Base-by-base conservation (phyloP, 192 early-diverging fungal genomes). In the Haplosporangium gracile region DNA sequence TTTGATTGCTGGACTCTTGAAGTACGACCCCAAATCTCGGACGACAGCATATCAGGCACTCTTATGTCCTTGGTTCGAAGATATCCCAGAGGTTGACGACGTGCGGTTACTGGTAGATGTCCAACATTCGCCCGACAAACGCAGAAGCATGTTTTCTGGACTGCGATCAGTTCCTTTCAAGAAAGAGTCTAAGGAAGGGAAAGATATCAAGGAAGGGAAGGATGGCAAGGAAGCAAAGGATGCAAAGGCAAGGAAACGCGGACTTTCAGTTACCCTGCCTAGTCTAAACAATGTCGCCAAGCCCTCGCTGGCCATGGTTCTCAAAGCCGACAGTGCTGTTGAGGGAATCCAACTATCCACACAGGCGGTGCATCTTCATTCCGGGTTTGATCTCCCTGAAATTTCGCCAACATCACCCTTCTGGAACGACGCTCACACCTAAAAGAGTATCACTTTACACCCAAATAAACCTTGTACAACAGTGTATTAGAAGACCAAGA, bases 21-120 rank as follows among this genome's bases (percentile, higher is more conserved):
- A 91, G 47, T 97, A 97, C 71, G 96, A 98, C 72, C 97, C 97
- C 29, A 90, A 89, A 38, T 88, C 89, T 43, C 89, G 97, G 36
- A 92, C 95, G 7, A 95, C 95, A 0, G 96, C 97, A 0, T 83
- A 88, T 24, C 94, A 97, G n/a, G 92, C 94, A 0, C 80, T 98
- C 68, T 79, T 84, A 45, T 89, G 92, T 72, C 90, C 90, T 1
- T 95, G 93, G 89, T 96, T 96, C 76, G 75, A 70, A 18, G 75
- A 78, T 38, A 22, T 78, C 34, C 75, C 78, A 22, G 84, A 80
- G 40, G 29, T 77, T 7, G 70, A 74, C 6, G 84, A 78, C 11
- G 45, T 86, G 75, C 77, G 45, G 68, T 29, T 40, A 49, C 32
- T 86, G 40, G 81, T 76, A 6, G 84, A 86, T 29, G 71, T 86